A percentile compares a stretch with the other conserved stretches of the same genome.
These are phyloP conservation scores for Xerocomus cyaneibrunnescens DNA, from an alignment of 1,284 basidiomycete genomes.

Conservation along the genomic window DNA sequence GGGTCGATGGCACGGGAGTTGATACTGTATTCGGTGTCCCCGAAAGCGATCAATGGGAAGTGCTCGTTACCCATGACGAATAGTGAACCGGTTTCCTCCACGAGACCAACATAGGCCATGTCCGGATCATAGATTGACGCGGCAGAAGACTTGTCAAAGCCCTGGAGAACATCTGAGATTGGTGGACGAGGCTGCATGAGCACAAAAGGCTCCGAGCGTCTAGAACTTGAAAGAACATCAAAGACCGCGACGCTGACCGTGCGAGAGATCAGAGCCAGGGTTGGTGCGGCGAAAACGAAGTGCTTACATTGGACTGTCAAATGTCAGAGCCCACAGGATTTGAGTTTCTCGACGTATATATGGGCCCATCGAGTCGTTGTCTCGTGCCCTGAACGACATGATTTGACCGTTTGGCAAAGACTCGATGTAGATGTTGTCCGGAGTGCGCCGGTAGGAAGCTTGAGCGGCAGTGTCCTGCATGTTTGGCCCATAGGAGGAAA, in stretches of 20 bases:
- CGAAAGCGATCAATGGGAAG: conserved; percentile 76
- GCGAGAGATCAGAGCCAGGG: conserved; percentile 7
- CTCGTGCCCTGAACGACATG: conserved; percentile 62
- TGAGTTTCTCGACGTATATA: conserved; percentile 37
- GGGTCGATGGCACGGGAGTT: conserved; percentile 39
- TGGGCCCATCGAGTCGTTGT: conserved; percentile 24
- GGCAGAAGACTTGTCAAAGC: conserved; percentile 39
- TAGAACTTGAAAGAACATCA: conserved; percentile 60
- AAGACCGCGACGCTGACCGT: conserved; percentile 69
- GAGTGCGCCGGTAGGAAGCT: conserved; percentile 62
- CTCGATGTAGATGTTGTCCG: conserved; percentile 77
- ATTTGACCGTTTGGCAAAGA: conserved; percentile 74
- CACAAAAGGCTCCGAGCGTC: conserved; percentile 60
- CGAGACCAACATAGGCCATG: conserved; percentile 71
- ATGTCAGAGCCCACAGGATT: conserved; percentile 45
- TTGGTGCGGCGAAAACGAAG: neutral
- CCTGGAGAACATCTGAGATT: conserved; percentile 57
- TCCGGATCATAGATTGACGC: conserved; percentile 48
- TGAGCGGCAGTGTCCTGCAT: conserved; percentile 71
- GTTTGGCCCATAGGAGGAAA: conserved; percentile 83
- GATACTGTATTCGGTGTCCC: conserved; percentile 40
- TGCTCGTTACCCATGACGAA: conserved; percentile 75
- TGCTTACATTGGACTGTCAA: conserved; percentile 33
- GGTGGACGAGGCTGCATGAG: conserved; percentile 75
- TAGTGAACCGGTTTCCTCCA: conserved; percentile 68